These are phyloP conservation scores for Davidsoniella neocaledoniae DNA, from an alignment of 2,329 filamentous ascomycete species.

Conservation along the genomic window DNA sequence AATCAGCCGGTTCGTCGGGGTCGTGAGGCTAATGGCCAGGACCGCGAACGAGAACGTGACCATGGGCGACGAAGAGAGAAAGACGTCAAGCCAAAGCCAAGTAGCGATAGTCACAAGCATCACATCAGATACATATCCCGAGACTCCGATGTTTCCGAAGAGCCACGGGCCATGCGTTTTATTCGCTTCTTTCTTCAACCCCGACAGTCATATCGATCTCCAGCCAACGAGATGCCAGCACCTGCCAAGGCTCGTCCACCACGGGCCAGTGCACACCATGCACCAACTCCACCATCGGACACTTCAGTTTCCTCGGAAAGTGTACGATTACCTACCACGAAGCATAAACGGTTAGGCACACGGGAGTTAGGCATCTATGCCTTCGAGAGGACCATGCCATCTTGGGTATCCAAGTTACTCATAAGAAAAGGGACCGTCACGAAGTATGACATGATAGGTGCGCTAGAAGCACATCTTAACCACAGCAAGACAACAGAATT, in stretches of 20 bases:
- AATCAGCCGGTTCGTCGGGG: too few species aligned
- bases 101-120: neutral
- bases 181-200: neutral
- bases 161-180: neutral
- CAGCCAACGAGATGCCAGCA: too few species aligned
- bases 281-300: conserved; percentile 29
- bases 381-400: neutral
- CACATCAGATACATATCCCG: neutral
- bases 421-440: neutral
- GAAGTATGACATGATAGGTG: neutral
- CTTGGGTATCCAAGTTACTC: neutral
- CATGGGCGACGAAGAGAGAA: neutral
- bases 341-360: neutral
- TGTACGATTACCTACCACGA: too few species aligned
- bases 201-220: too few species aligned
- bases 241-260: too few species aligned
- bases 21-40: neutral
- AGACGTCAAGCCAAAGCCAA: neutral
- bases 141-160: neutral
- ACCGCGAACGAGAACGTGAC: conserved; percentile 3
- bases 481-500: conserved; percentile 34
- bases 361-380: neutral
- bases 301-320: too few species aligned
- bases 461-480: neutral
- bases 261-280: neutral